A percentile compares a stretch with the other conserved stretches of the same genome.
These are phyloP conservation scores for Hippophae tibetana DNA, from an alignment of 306 rosid species.

Conservation along the genomic window DNA sequence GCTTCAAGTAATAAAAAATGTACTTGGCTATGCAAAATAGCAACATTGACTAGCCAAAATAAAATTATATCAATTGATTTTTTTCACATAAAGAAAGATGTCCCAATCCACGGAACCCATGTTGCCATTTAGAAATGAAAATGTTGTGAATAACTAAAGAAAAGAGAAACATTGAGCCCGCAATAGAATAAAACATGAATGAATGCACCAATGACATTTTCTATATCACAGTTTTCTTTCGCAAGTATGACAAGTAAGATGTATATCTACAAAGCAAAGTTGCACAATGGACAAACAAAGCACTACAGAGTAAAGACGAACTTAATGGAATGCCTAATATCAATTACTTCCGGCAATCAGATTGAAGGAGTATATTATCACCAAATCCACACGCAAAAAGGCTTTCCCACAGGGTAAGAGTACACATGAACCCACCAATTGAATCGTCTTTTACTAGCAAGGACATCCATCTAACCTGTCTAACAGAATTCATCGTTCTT, in stretches of 20 bases:
- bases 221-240: conserved; percentile 6
- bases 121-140: no score
- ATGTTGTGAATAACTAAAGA: no score
- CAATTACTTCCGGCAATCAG: conserved; percentile 16
- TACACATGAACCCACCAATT: conserved; percentile 12
- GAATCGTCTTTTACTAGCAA: conserved; percentile 13
- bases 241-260: conserved; percentile 27
- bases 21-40: no score
- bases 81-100: no score
- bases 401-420: conserved; percentile 19
- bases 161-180: no score
- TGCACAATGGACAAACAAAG: conserved; percentile 41
- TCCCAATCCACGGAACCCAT: no score
- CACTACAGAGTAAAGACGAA: conserved; percentile 20
- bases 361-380: conserved; percentile 13
- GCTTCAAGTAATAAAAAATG: no score
- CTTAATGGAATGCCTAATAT: conserved; percentile 23
- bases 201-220: no score
- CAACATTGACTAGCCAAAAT: no score
- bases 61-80: no score
- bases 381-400: conserved; percentile 1
- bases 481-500: conserved; percentile 10
- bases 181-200: no score
- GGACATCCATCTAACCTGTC: conserved; percentile 22
- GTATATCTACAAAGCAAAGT: conserved; percentile 37